Evolutionary conservation across 129 eudicot genomes (phyloP).

Genomic region (carrot (Daucus carota)): DH1_v3.0 NC_030386.2:32997001-32997500

Average conservation of each 20-base stretch:
- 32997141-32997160: not conserved
- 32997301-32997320: conserved; percentile 49
- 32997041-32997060: not conserved
- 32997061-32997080: not conserved
- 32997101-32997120: not conserved
- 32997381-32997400: conserved; percentile 56
- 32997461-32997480: not conserved
- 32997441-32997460: not conserved
- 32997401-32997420: conserved; percentile 51
- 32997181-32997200: not conserved
- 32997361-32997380: conserved; percentile 64
- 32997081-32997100: not conserved
- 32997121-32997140: not conserved
- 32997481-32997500: not conserved
- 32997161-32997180: not conserved
- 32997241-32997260: not conserved
- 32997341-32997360: conserved; percentile 40
- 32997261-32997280: conserved; percentile 53
- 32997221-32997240: not conserved
- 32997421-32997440: conserved; percentile 70
- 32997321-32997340: conserved; percentile 17
- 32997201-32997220: too few species aligned
- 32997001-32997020: not conserved
- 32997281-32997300: conserved; percentile 38
- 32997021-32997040: not conserved